Percentiles rank a stretch among this genome's conserved stretches.
phyloP scores from a whole-genome alignment of 2,329 filamentous ascomycete genomes.

The Penicillium sp. region DNA sequence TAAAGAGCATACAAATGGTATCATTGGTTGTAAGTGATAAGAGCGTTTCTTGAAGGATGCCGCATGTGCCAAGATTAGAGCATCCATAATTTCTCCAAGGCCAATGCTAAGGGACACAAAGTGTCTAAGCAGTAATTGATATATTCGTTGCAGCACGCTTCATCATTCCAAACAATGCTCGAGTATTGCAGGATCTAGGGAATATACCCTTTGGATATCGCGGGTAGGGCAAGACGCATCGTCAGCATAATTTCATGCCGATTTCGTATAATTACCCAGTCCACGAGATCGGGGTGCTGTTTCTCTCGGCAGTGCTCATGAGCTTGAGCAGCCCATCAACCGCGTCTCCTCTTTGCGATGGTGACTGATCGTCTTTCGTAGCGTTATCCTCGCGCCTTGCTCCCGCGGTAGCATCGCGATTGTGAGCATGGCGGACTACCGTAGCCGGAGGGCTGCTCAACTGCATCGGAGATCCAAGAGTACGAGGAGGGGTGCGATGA shows the following conservation, averaged over 20 bases:
- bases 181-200: not conserved
- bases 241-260: not conserved
- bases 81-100: not conserved
- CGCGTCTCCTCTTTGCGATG: conserved; percentile 35
- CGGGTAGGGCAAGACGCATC: not conserved
- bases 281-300: conserved; percentile 24
- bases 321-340: conserved; percentile 40
- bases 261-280: conserved; percentile 12
- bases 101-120: not conserved
- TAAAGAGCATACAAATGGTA: conserved; percentile 18
- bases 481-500: conserved; percentile 19
- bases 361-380: conserved; percentile 14
- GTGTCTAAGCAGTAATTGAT: conserved; percentile 1
- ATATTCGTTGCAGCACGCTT: conserved; percentile 6
- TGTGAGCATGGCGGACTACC: conserved; percentile 17
- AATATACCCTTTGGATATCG: not conserved
- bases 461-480: conserved; percentile 32
- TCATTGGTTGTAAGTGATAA: conserved; percentile 19
- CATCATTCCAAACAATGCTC: not conserved
- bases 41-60: conserved; percentile 11
- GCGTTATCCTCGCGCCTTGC: conserved; percentile 17
- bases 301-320: conserved; percentile 35
- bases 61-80: conserved; percentile 11
- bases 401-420: conserved; percentile 13
- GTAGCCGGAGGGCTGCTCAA: conserved; percentile 35